A percentile compares a stretch with the other conserved stretches of the same genome.
These are phyloP conservation scores for Lentinula raphanica DNA, from an alignment of 768 basidiomycete genomes.

Conservation along the genomic window DNA sequence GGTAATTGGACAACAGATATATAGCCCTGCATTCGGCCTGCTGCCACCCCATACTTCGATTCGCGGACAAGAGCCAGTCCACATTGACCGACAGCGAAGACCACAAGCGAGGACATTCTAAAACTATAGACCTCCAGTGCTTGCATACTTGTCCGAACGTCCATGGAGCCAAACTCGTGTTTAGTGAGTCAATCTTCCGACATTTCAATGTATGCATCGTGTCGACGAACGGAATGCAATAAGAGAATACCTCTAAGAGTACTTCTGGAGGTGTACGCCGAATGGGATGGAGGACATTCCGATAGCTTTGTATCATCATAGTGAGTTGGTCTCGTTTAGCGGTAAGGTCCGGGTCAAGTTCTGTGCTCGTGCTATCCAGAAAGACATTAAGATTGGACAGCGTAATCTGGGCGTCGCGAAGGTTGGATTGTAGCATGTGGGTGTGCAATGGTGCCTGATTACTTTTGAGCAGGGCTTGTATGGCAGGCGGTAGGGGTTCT, in stretches of 20 bases:
- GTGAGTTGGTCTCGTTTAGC: neutral
- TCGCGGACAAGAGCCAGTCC: too few relatives aligned
- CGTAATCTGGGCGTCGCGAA: neutral
- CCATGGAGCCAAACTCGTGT: neutral
- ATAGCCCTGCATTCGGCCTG: neutral
- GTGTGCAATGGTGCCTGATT: neutral
- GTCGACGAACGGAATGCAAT: neutral
- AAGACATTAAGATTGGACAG: neutral
- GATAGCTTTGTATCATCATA: neutral
- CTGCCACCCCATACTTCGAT: neutral
- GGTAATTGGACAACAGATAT: neutral
- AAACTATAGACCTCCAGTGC: neutral
- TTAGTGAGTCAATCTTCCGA: neutral
- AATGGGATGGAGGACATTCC: slow-evolving; percentile 1
- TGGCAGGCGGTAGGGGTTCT: neutral
- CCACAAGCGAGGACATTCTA: neutral
- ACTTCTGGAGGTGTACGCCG: neutral
- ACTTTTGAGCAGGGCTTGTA: neutral
- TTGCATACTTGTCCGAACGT: neutral
- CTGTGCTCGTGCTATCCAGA: neutral
- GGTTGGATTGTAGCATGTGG: neutral
- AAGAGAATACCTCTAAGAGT: neutral
- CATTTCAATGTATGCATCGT: neutral
- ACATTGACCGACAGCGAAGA: neutral
- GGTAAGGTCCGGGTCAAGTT: neutral